Conservation (phyloP, 176 grass and related monocot genomes). For the Lolium multiflorum region DNA sequence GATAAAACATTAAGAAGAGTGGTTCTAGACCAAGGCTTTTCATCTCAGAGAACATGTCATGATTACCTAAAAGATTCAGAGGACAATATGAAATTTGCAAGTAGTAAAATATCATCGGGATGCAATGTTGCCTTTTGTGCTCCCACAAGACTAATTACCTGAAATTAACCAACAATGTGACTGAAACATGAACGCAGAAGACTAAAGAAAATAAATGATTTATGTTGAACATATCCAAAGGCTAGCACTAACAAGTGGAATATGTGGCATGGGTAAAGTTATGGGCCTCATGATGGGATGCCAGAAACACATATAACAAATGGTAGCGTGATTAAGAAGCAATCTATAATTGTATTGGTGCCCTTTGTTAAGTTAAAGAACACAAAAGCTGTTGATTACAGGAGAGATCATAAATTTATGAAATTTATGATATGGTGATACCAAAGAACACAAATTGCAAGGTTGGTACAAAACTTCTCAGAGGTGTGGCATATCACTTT, state of each 20-base stretch:
- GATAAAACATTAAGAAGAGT: constrained; percentile 31
- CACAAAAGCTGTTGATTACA: constrained; percentile 5
- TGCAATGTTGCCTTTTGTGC: constrained; percentile 96
- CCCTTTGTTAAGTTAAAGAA: not conserved
- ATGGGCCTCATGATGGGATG: not conserved
- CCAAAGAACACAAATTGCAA: not conserved
- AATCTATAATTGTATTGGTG: not conserved
- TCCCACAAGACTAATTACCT: constrained; percentile 98
- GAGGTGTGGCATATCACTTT: constrained; percentile 24
- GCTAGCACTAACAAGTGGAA: constrained; percentile 13
- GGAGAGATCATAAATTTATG: not conserved
- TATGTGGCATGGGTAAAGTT: constrained; percentile 17
- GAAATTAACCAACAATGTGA: constrained; percentile 28
- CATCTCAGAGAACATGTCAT: constrained; percentile 31
- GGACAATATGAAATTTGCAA: constrained; percentile 91
- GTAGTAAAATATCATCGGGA: constrained; percentile 94
- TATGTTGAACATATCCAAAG: not conserved
- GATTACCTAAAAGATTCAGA: constrained; percentile 96
- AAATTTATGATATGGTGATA: not conserved
- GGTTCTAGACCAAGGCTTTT: constrained; percentile 14
- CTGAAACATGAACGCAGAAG: not conserved
- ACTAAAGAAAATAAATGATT: not conserved
- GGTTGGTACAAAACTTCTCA: not conserved
- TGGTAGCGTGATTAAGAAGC: constrained; percentile 6
- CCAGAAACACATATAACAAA: constrained; percentile 13